Base-by-base conservation (phyloP, 2,329 filamentous ascomycete species). In the Colletotrichum godetiae region DNA sequence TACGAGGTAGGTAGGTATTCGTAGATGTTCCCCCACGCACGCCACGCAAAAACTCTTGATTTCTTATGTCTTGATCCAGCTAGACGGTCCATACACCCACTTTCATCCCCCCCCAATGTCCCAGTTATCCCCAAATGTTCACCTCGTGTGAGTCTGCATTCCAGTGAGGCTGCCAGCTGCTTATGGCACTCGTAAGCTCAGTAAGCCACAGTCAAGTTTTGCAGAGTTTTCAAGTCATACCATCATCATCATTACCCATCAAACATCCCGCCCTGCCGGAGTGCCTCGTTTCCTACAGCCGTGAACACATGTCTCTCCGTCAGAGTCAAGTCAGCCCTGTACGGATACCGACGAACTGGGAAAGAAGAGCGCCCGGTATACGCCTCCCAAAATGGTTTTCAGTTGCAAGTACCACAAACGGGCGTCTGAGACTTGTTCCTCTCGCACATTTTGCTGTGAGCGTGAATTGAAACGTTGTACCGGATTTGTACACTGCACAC, bases 21-120 rank as follows among this genome's bases (percentile, higher is more conserved):
- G 42, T 46, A 46, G 27, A 10, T 15, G 15, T 33, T 10, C 22
- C 15, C 22, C 31, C 24, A 29, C 52, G 22, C 19, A 33, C 27
- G 42, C 42, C 42, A 49, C 19, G 37, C 37, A n/a, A n/a, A 42
- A 49, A 49, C 15, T 49, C 42, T 49, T 49, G 42, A n/a, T 37
- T 19, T 61, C 31, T 69, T 65, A 24, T 59, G 64, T 63, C 69
- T 63, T 31, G 58, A 63, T 68, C 64, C 69, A 68, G 69, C 69
- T 68, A 29, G 19, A 59, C 27, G 68, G 56, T 31, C 49, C 46
- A 35, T 62, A 27, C 27, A 33, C 42, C 42, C 42, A 49, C 42
- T 49, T 27, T 27, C 27, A 27, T 27, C 27, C 27, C 27, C 27
- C 27, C 27, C 27, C 27, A 27, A 27, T 27, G 27, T 27, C 27